Base-by-base conservation (phyloP, 495 filamentous ascomycete genomes). In the Tuber indicum region DNA sequence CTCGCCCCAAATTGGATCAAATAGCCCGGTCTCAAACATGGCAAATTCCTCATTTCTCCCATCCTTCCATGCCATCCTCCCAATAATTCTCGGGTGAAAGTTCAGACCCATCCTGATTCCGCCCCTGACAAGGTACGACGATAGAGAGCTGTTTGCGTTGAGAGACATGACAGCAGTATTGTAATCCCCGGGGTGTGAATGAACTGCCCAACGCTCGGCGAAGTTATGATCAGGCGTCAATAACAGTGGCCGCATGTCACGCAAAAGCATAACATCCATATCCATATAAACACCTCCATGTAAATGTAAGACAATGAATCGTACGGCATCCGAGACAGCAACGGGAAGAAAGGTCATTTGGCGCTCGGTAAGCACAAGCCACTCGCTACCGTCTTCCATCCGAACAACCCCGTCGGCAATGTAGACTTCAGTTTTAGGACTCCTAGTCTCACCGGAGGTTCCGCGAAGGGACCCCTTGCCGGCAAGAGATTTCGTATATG, bases 1-100 rank as follows among this genome's bases (percentile, higher is more conserved):
- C 74, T 89, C 89, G n/a, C 87, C 87, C 84, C 88, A 89, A 75
- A 89, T 86, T 1, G 88, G 88, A 76, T 89, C 88, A 75, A 89
- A 89, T 1, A 87, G 83, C 1, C 87, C 88, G 7, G 87, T 89
- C 77, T 89, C 88, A 58, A 89, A 85, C 88, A 89, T 89, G 6
- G 85, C 79, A 47, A 89, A 85, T 72, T 89, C 88, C 26, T 86
- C 84, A 70, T 87, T 87, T 21, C 87, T 83, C 0, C 85, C 85
- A 75, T 89, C 88, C 75, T 87, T 87, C 86, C 87, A 88, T 12
- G 88, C 86, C 88, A 89, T 89, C 6, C 87, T 84, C 0, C 88
- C 88, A 41, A 89, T 84, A 4, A 89, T 86, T 10, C 87, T 82
- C 0, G 88, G 88, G 75, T 89, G 88, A 82, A 88, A 89, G 74